These are phyloP conservation scores for Cyberlindnera samutprakarnensis DNA, from an alignment of 805 yeast species.

Conservation along the genomic window DNA sequence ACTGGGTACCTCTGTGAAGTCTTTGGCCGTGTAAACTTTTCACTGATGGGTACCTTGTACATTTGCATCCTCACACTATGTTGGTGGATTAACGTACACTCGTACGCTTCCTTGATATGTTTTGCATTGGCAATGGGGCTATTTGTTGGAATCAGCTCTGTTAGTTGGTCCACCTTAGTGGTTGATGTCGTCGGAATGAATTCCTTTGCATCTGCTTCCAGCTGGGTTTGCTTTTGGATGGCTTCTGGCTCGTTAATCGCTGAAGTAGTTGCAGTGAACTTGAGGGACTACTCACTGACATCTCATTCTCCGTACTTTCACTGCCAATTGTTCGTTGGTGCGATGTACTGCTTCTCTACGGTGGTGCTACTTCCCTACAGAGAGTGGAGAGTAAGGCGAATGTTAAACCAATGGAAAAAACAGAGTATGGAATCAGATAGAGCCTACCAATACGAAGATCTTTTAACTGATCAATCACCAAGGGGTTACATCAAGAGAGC, in stretches of 20 bases:
- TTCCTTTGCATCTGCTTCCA: constrained; percentile 32
- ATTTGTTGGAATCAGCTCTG: constrained; percentile 38
- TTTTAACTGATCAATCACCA: constrained; percentile 2
- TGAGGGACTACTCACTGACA: constrained; percentile 25
- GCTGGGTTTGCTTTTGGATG: constrained; percentile 25
- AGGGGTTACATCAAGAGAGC: constrained; percentile 12
- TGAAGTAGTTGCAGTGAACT: constrained; percentile 48
- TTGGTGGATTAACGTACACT: constrained; percentile 42
- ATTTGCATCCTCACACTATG: constrained; percentile 33
- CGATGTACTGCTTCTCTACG: constrained; percentile 35
- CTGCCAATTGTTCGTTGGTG: constrained; percentile 55
- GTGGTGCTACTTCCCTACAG: constrained; percentile 40
- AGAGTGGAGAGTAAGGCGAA: constrained; percentile 41
- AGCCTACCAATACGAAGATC: not conserved
- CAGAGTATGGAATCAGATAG: not conserved
- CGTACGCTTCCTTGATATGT: constrained; percentile 32
- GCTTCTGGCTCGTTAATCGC: constrained; percentile 33
- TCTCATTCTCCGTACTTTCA: constrained; percentile 51
- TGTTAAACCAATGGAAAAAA: constrained; percentile 21
- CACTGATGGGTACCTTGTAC: constrained; percentile 29
- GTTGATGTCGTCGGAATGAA: constrained; percentile 34
- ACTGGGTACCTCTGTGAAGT: constrained; percentile 39
- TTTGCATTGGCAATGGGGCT: constrained; percentile 38
- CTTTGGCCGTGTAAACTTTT: constrained; percentile 39
- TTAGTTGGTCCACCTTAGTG: constrained; percentile 30